Evolutionary conservation across 768 basidiomycete genomes (phyloP).

Genomic region (Russula lepida): DNA sequence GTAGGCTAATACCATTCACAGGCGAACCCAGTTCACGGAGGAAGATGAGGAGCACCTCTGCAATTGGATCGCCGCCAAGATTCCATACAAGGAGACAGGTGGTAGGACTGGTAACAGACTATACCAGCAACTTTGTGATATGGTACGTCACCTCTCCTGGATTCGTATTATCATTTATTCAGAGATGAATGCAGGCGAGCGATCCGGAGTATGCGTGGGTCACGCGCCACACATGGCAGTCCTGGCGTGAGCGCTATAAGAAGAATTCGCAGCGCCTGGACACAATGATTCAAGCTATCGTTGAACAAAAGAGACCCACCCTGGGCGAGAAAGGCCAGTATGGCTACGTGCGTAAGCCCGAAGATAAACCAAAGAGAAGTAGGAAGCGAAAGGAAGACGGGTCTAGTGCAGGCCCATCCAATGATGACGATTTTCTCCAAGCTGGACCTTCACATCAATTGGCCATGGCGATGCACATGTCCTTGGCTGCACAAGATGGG

Average conservation of each 20-base stretch:
- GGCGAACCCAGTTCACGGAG: constrained; percentile 70
- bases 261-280: constrained; percentile 69
- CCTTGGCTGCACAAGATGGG: constrained; percentile 10
- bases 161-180: neutral
- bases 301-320: constrained; percentile 58
- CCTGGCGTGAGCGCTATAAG: constrained; percentile 85
- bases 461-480: constrained; percentile 18
- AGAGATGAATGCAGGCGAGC: constrained; percentile 34
- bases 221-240: constrained; percentile 78
- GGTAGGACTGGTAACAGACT: constrained; percentile 76
- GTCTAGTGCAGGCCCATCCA: constrained; percentile 4
- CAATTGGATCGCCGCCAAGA: constrained; percentile 73
- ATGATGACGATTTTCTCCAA: constrained; percentile 19
- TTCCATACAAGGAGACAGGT: constrained; percentile 75
- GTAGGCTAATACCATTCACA: constrained; percentile 26
- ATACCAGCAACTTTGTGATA: constrained; percentile 73
- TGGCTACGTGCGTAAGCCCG: constrained; percentile 68
- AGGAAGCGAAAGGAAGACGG: constrained; percentile 21
- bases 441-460: constrained; percentile 15
- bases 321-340: constrained; percentile 76
- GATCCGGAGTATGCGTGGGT: constrained; percentile 78
- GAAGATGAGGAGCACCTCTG: constrained; percentile 70
- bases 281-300: constrained; percentile 50
- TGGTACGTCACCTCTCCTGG: constrained; percentile 34
- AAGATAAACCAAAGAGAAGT: constrained; percentile 50